Evolutionary conservation across 2,329 filamentous ascomycete species (phyloP).

Genomic region (Coniella vitis): DNA sequence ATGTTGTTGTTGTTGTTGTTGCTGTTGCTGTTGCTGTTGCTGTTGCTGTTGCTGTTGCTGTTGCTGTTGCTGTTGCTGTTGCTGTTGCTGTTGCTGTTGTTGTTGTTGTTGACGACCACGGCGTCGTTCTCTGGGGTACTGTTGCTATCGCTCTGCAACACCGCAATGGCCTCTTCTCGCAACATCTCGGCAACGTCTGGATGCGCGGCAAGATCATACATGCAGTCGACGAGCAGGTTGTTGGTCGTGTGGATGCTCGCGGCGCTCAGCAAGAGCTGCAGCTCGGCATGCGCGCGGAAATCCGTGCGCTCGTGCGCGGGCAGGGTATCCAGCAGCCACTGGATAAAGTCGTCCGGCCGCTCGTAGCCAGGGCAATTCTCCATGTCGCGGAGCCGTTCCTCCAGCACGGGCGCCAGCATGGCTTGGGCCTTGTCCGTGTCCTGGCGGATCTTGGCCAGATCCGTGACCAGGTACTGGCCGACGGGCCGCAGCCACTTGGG

Average conservation of each 20-base stretch:
- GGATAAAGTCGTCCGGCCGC: conserved; percentile 36
- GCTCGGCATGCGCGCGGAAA: conserved; percentile 31
- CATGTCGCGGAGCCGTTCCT: conserved; percentile 36
- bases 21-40: too few species aligned
- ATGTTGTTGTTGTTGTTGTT: conserved; percentile 4
- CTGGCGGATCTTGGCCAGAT: conserved; percentile 36
- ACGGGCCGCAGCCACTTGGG: conserved; percentile 42
- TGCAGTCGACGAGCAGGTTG: conserved; percentile 38
- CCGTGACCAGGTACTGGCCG: conserved; percentile 39
- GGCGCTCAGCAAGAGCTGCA: conserved; percentile 38
- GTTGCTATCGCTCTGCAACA: conserved; percentile 30
- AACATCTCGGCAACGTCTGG: conserved; percentile 42
- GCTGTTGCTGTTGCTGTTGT: conserved; percentile 5
- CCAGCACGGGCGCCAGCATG: conserved; percentile 39
- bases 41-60: too few species aligned
- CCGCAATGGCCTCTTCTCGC: conserved; percentile 38
- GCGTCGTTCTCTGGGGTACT: too few species aligned
- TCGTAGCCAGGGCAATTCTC: conserved; percentile 29
- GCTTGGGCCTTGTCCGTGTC: conserved; percentile 36
- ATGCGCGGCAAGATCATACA: conserved; percentile 43
- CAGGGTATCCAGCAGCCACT: conserved; percentile 37
- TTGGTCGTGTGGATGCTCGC: conserved; percentile 41
- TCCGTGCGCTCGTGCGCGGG: conserved; percentile 32
- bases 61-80: conserved; percentile 8
- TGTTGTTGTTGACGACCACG: too few species aligned